Conservation (phyloP, 2,329 filamentous ascomycete genomes). For the Periconia sp. region DNA sequence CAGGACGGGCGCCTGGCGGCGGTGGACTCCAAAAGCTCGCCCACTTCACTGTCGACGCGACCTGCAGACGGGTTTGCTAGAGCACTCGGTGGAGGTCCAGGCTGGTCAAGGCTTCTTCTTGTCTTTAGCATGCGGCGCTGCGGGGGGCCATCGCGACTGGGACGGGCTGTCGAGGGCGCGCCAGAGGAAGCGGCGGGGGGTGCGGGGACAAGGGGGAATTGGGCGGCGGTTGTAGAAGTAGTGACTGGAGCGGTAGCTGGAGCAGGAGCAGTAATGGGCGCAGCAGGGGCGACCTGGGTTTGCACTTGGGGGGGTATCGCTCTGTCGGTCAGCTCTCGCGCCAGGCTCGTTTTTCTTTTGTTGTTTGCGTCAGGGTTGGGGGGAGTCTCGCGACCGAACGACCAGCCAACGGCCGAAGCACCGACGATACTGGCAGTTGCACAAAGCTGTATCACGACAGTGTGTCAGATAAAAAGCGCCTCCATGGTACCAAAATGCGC, state of each 20-base stretch:
- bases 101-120: conserved; percentile 33
- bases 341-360: conserved; percentile 44
- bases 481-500: not conserved
- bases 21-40: conserved; percentile 22
- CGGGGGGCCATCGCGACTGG: conserved; percentile 32
- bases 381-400: conserved; percentile 56
- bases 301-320: conserved; percentile 34
- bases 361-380: conserved; percentile 41
- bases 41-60: conserved; percentile 22
- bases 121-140: conserved; percentile 35
- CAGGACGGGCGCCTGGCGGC: conserved; percentile 59
- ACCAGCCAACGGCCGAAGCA: conserved; percentile 61
- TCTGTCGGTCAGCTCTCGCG: conserved; percentile 29
- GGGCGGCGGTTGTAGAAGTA: conserved; percentile 15
- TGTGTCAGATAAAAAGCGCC: conserved; percentile 32
- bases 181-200: conserved; percentile 25
- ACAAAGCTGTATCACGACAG: conserved; percentile 56
- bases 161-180: conserved; percentile 25
- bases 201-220: conserved; percentile 22
- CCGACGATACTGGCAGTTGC: conserved; percentile 63
- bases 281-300: conserved; percentile 26
- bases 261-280: conserved; percentile 18
- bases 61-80: conserved; percentile 22
- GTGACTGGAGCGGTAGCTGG: no score
- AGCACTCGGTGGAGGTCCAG: conserved; percentile 19